These are phyloP conservation scores for Alternaria gaisen DNA, from an alignment of 2,329 filamentous ascomycete genomes.

Conservation along the genomic window DNA sequence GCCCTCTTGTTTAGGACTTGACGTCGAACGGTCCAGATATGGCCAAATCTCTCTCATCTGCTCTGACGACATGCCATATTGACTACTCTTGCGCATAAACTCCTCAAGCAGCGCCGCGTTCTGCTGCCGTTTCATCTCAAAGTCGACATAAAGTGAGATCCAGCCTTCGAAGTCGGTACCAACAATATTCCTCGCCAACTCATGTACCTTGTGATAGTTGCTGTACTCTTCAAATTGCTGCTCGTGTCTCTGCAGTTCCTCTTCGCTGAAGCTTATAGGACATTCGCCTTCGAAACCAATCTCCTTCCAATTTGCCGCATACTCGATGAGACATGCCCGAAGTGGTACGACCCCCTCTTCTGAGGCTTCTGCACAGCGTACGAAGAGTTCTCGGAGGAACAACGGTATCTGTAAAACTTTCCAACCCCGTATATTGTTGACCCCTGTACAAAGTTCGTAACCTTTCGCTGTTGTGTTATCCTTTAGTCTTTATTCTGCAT, in stretches of 20 bases:
- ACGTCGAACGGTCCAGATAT: background rate
- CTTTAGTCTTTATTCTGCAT: slow-evolving; percentile 9
- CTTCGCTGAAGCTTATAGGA: slow-evolving; percentile 39
- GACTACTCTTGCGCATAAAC: slow-evolving; percentile 19
- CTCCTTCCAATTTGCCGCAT: slow-evolving; percentile 39
- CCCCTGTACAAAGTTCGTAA: no score
- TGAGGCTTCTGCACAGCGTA: slow-evolving; percentile 33
- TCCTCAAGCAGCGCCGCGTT: background rate
- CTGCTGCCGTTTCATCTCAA: background rate
- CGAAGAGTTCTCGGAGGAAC: slow-evolving; percentile 47
- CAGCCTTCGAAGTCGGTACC: slow-evolving; percentile 50
- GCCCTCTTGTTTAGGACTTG: no score
- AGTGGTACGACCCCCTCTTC: slow-evolving; percentile 48
- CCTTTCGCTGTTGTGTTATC: background rate
- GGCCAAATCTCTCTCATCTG: slow-evolving; percentile 31
- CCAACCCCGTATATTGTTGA: slow-evolving; percentile 18
- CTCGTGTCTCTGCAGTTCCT: slow-evolving; percentile 40
- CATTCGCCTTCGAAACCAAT: slow-evolving; percentile 34
- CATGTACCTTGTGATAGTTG: slow-evolving; percentile 36
- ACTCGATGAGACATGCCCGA: slow-evolving; percentile 44
- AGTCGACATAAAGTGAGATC: slow-evolving; percentile 7
- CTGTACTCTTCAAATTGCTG: slow-evolving; percentile 44
- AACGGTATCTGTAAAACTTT: slow-evolving; percentile 36
- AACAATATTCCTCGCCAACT: slow-evolving; percentile 40
- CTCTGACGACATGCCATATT: slow-evolving; percentile 26